These are phyloP conservation scores for Pythium plurisporium DNA, from an alignment of 352 stramenopile species.

Conservation along the genomic window DNA sequence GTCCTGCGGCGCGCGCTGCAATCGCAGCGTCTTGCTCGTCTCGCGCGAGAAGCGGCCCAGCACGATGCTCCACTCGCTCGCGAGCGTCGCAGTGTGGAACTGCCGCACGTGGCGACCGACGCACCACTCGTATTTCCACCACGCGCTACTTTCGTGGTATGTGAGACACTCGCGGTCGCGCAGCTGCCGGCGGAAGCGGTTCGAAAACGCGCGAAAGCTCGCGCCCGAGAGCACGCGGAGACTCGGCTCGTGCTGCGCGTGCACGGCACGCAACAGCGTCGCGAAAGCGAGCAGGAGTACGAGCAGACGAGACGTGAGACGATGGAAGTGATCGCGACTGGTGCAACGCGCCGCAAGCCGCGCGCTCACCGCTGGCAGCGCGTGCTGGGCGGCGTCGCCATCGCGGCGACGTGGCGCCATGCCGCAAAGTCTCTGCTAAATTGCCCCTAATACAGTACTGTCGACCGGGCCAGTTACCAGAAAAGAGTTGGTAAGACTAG, in stretches of 20 bases:
- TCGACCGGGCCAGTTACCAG: too few relatives aligned
- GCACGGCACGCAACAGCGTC: background rate
- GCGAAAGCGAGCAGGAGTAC: background rate
- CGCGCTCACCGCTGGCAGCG: background rate
- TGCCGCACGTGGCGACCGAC: slow-evolving; percentile 63
- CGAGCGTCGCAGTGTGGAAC: slow-evolving; percentile 33
- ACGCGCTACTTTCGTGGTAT: slow-evolving; percentile 54
- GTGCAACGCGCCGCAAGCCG: background rate
- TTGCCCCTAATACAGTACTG: too few relatives aligned
- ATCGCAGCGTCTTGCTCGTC: slow-evolving; percentile 33
- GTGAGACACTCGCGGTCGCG: slow-evolving; percentile 40
- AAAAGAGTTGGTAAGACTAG: too few relatives aligned
- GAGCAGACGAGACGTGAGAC: background rate
- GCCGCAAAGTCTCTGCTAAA: too few relatives aligned
- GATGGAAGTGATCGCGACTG: background rate
- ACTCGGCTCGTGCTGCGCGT: slow-evolving; percentile 16
- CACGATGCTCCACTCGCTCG: slow-evolving; percentile 26
- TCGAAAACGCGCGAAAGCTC: slow-evolving; percentile 63
- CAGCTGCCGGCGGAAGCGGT: slow-evolving; percentile 60
- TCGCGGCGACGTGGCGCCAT: slow-evolving; percentile 16
- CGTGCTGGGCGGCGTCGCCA: background rate
- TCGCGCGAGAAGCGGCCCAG: slow-evolving; percentile 36
- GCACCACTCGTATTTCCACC: slow-evolving; percentile 89
- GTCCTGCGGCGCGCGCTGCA: slow-evolving; percentile 26
- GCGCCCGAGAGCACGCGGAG: slow-evolving; percentile 56